Conservation (phyloP, 1,284 basidiomycete genomes). For the Fomes fomentarius region DNA sequence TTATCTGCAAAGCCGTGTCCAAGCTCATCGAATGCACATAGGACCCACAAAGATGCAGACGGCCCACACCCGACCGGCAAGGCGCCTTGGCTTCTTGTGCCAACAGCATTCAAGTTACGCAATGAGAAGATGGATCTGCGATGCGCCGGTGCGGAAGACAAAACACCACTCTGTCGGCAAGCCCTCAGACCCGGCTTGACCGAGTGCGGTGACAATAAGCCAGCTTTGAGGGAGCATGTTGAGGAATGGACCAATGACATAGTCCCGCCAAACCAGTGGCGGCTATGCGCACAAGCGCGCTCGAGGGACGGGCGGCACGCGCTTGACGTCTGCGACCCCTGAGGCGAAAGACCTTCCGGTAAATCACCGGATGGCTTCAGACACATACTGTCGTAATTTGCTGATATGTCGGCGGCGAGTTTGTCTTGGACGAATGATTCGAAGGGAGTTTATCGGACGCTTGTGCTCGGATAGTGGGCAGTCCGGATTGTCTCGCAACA, state of each 20-base stretch:
- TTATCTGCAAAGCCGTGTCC: slow-evolving; percentile 1
- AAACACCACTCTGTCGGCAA: background rate
- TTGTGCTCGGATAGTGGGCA: background rate
- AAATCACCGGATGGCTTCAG: background rate
- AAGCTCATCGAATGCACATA: background rate
- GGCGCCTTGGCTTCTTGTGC: background rate
- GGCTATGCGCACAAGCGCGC: slow-evolving; percentile 10
- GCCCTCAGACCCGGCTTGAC: slow-evolving; percentile 9
- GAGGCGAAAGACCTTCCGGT: background rate
- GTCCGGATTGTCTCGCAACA: no score
- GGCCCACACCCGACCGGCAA: background rate
- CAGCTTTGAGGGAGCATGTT: background rate
- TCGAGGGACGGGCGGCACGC: slow-evolving; percentile 2
- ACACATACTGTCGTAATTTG: background rate
- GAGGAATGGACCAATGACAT: slow-evolving; percentile 3
- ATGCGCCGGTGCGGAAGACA: background rate
- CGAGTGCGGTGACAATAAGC: slow-evolving; percentile 14
- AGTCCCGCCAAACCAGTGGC: background rate
- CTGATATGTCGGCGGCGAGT: background rate
- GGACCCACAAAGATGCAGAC: background rate
- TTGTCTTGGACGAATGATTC: background rate
- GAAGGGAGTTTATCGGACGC: background rate
- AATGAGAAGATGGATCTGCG: background rate
- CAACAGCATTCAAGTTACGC: slow-evolving; percentile 12
- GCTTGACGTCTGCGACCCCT: background rate